Base-by-base conservation (phyloP, 78 protist species). In the Polysphondylium violaceum region DNA sequence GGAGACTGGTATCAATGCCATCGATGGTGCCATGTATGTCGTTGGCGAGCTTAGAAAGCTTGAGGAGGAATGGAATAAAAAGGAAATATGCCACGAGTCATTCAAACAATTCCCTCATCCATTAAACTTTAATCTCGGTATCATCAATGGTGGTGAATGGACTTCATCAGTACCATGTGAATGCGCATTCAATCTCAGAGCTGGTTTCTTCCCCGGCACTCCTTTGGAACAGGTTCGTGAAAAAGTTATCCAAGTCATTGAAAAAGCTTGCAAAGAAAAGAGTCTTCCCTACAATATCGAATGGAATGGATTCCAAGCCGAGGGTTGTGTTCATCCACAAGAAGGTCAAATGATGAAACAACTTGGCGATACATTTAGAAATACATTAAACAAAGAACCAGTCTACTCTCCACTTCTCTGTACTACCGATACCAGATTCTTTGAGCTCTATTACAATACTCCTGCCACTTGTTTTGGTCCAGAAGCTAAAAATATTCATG, bases 231-330 rank as follows among this genome's bases (percentile, higher is more conserved):
- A 27, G 0, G 43, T 69, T 16, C 41, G 78, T 19, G 63, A 53
- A 31, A 8, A 38, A 27, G 6, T 81, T 3, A 40, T 47, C 1
- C 41, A 16, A 4, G 17, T 12, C 2, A 59, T 81, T 27, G 90
- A 67, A 8, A 33, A 29, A 14, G 90, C 90, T 41, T 76, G 79
- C 3, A 81, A 67, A 69, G 55, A 51, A 50, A 81, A 81, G 51
- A 31, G 27, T 19, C 38, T 81, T 7, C 71, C 79, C 12, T 38
- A 38, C 44, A n/a, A 25, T 0, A 69, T 81, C 29, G 60, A 67
- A 41, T 81, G 90, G 90, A 81, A 81, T 69, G 90, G 90, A 38
- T 81, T 81, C 78, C 90, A 81, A 81, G 90, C 90, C 56, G 90
- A 81, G 58, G 90, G 90, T 69, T 69, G 40, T 33, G 36, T 47